Base-by-base conservation (phyloP, 2,329 filamentous ascomycete genomes). In the Hypoxylon sp. region DNA sequence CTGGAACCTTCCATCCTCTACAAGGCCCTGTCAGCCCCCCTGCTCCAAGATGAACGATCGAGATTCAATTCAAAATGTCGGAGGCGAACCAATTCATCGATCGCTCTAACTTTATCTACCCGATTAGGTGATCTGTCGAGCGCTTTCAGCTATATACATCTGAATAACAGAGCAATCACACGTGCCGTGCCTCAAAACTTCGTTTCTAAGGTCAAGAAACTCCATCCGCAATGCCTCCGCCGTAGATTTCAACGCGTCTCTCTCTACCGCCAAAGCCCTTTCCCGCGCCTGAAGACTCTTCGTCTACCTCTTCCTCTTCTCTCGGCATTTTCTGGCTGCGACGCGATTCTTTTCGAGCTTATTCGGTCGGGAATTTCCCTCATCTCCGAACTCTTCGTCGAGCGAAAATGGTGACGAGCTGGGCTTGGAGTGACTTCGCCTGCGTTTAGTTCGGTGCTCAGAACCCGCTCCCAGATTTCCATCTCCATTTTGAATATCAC, bases 321-420 rank as follows among this genome's bases (percentile, higher is more conserved):
- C 19, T 5, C 59, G 59, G 31, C 48, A 58, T 17, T 58, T 66
- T 22, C 35, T 67, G 4, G 60, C 69, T 8, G 66, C 63, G 29
- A 55, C 31, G 29, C 66, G 63, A 44, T 59, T 69, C 35, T 69
- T 63, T 33, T 64, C 17, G 24, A 48, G 59, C 29, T 51, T 52
- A 11, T 3, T 6, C 9, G 33, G 8, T 37, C 10, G 29, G 42
- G 35, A 46, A 37, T 10, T 11, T 9, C 37, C 33, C 2, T 17
- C 17, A 29, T 29, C 14, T 13, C n/a, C 39, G 35, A 53, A 31
- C 5, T 59, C 35, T 29, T 55, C 29, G 31, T 19, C 39, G 22
- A 31, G 19, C 22, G 42, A 63, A 35, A 47, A 46, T 37, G 51
- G 8, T 5, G 22, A 39, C 11, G 17, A 46, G 35, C 6, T 37